Conservation (phyloP, 192 early-diverging fungal genomes). For the Entomortierella lignicola region DNA sequence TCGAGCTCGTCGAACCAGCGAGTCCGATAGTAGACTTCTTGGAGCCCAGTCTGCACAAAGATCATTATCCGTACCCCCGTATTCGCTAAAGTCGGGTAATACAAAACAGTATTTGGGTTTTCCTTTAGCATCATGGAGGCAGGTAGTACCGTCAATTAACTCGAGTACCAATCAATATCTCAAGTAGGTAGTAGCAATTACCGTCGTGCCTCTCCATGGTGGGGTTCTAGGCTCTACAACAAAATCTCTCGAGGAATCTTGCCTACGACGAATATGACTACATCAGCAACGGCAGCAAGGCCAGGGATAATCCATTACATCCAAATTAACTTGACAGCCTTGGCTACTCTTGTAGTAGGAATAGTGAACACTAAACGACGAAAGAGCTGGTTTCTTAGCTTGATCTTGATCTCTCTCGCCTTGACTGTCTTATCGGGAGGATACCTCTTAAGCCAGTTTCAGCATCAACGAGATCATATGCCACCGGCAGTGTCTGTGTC, state of each 20-base stretch:
- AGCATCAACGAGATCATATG: slow-evolving; percentile 17
- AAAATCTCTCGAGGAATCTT: not conserved
- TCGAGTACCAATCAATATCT: not conserved
- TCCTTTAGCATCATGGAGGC: not conserved
- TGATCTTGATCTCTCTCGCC: slow-evolving; percentile 34
- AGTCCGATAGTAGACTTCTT: slow-evolving; percentile 4
- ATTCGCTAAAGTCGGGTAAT: not conserved
- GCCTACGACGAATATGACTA: not conserved
- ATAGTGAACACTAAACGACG: slow-evolving; percentile 17
- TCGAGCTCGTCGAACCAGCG: slow-evolving; percentile 8
- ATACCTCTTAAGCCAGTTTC: slow-evolving; percentile 32
- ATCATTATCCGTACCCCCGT: not conserved
- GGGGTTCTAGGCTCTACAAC: slow-evolving; percentile 3
- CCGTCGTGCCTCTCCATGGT: slow-evolving; percentile 11
- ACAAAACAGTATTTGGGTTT: slow-evolving; percentile 5
- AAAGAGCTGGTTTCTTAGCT: slow-evolving; percentile 44
- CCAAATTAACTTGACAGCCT: not conserved
- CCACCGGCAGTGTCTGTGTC: not conserved
- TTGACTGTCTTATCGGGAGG: slow-evolving; percentile 32
- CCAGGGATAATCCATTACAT: not conserved
- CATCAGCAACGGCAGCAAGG: not conserved
- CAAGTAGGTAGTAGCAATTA: not conserved
- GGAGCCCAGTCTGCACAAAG: not conserved
- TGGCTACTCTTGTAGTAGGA: not conserved
- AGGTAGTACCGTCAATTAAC: not conserved